A percentile compares a stretch with the other conserved stretches of the same genome.
Evolutionary conservation across 139 green algal genomes (phyloP).

Genomic region (Edaphochlamys debaryana): DNA sequence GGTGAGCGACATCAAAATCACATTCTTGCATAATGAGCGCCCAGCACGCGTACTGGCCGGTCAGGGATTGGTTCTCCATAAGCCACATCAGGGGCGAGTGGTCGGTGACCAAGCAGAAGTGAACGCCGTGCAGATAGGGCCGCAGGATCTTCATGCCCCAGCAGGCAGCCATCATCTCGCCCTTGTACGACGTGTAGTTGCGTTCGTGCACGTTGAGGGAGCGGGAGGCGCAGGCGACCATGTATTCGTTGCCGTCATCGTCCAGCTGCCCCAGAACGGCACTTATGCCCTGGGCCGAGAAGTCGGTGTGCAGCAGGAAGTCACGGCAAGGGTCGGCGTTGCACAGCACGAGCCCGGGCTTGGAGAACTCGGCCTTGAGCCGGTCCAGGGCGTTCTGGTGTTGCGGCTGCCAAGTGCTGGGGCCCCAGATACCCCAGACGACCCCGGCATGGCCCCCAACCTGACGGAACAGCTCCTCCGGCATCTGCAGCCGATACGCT

Average conservation of each 20-base stretch:
- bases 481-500: no score
- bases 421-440: constrained; percentile 38
- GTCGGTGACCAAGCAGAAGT: constrained; percentile 36
- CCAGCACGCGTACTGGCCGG: constrained; percentile 28
- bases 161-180: constrained; percentile 38
- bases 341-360: neutral
- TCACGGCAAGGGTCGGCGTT: neutral
- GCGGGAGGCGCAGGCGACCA: constrained; percentile 26
- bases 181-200: constrained; percentile 15
- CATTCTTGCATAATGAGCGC: constrained; percentile 29
- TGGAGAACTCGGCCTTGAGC: neutral
- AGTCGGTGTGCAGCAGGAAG: constrained; percentile 13
- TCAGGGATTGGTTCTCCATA: constrained; percentile 4
- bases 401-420: constrained; percentile 37
- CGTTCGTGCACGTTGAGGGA: neutral
- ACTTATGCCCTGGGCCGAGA: constrained; percentile 18
- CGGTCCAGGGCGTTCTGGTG: neutral
- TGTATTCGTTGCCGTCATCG: constrained; percentile 44
- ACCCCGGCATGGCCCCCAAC: no score
- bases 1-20: constrained; percentile 11
- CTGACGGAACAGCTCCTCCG: no score
- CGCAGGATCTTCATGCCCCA: constrained; percentile 25
- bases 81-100: constrained; percentile 36
- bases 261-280: constrained; percentile 54
- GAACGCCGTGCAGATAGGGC: constrained; percentile 10